Conservation (phyloP, 2,329 filamentous ascomycete genomes). For the Pestalotiopsis sp. region DNA sequence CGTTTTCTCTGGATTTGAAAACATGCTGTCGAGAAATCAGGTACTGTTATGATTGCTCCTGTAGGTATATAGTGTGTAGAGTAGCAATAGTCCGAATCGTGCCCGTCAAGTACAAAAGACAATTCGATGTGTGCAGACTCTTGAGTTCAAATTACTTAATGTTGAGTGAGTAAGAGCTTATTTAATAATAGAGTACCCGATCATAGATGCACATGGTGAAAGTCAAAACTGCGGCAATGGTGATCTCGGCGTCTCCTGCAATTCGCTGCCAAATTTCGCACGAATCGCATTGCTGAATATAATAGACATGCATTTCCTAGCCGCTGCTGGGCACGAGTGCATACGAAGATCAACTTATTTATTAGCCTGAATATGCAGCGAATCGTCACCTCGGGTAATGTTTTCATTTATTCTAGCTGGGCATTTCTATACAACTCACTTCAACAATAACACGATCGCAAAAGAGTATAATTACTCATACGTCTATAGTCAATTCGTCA, state of each 20-base stretch:
- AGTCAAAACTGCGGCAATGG: too few species aligned
- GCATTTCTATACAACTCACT: background rate
- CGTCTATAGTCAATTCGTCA: too few species aligned
- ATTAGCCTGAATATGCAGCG: background rate
- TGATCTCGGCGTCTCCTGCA: background rate
- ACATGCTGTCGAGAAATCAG: background rate
- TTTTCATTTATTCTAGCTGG: background rate
- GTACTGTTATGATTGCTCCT: background rate
- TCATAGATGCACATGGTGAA: too few species aligned
- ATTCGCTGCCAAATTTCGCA: background rate
- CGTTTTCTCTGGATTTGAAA: background rate
- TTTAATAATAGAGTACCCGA: too few species aligned
- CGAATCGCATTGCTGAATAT: background rate
- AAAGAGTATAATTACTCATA: too few species aligned
- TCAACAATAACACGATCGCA: too few species aligned
- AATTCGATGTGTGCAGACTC: background rate
- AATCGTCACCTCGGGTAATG: background rate
- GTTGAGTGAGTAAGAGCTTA: too few species aligned
- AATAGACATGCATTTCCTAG: background rate
- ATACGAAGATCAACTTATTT: background rate
- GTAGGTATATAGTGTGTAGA: background rate
- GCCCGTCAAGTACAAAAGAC: background rate
- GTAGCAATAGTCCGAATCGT: background rate
- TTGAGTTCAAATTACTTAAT: background rate
- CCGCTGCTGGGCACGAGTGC: background rate